Evolutionary conservation across 306 rosid species (phyloP).

Genomic region (Castanea mollissima): DNA sequence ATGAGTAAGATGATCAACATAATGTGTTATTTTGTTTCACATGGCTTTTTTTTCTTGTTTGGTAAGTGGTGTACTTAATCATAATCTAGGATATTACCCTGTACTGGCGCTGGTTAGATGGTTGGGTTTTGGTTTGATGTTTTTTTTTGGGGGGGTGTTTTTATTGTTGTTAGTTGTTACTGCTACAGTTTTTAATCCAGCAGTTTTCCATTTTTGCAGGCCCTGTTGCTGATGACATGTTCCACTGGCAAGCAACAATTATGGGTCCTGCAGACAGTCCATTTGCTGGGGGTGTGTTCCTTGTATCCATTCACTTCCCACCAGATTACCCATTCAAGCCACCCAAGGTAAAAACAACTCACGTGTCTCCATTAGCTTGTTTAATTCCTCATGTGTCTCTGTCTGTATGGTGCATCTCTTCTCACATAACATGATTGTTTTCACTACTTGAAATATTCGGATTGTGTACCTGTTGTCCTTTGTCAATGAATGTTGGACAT

Average conservation of each 20-base stretch:
- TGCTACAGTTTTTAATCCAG: not conserved
- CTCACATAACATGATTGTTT: not conserved
- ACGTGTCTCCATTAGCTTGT: not conserved
- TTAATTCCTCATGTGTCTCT: not conserved
- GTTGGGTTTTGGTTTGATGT: not conserved
- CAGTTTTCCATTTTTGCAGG: slow-evolving; percentile 22
- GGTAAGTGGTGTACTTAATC: too few species aligned
- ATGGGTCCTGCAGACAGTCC: slow-evolving; percentile 63
- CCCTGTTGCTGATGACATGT: slow-evolving; percentile 51
- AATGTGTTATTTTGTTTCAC: too few species aligned
- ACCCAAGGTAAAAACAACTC: slow-evolving; percentile 40
- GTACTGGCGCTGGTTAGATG: not conserved
- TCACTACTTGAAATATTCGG: not conserved
- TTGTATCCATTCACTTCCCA: slow-evolving; percentile 59
- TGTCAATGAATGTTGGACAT: too few species aligned
- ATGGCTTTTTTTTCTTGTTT: too few species aligned
- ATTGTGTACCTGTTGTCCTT: not conserved
- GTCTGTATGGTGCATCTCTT: not conserved
- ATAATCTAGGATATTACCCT: not conserved
- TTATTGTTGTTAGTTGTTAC: not conserved
- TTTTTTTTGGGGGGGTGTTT: not conserved
- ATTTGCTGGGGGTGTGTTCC: slow-evolving; percentile 56
- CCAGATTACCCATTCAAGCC: slow-evolving; percentile 65
- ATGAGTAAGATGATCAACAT: too few species aligned
- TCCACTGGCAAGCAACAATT: slow-evolving; percentile 59